Evolutionary conservation across 768 basidiomycete genomes (phyloP).

Genomic region (Mycena capillaripes): DNA sequence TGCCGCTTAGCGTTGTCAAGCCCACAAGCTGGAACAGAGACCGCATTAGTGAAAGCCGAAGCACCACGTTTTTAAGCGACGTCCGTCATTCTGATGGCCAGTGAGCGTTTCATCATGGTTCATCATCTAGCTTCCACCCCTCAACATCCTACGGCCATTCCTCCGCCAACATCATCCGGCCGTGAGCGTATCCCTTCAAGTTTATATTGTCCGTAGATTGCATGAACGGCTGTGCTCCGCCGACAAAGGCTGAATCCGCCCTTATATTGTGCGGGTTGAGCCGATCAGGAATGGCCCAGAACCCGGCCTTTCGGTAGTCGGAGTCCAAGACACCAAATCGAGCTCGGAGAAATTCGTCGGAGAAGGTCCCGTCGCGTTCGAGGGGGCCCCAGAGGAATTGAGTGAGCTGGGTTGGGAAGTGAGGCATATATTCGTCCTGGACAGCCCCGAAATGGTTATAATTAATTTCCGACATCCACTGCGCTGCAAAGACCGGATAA

Average conservation of each 20-base stretch:
- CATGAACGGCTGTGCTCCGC: conserved; percentile 8
- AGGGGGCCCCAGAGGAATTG: conserved; percentile 59
- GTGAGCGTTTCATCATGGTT: no score
- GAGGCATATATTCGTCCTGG: conserved; percentile 49
- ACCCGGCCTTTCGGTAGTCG: conserved; percentile 47
- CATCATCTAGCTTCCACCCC: conserved; percentile 50
- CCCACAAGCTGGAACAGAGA: no score
- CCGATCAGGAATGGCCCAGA: conserved; percentile 52
- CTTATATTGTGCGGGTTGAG: conserved; percentile 42
- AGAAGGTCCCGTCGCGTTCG: conserved; percentile 57
- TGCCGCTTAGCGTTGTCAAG: no score
- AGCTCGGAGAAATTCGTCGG: conserved; percentile 49
- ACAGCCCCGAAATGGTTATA: background rate
- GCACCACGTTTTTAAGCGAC: no score
- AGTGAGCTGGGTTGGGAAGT: conserved; percentile 48
- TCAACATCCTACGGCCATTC: conserved; percentile 45
- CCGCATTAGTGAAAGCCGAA: no score
- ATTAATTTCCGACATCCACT: background rate
- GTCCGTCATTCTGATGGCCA: no score
- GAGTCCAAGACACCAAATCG: conserved; percentile 52
- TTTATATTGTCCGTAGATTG: background rate
- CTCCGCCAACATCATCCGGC: conserved; percentile 46
- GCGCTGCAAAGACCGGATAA: no score
- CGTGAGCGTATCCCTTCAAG: conserved; percentile 47
- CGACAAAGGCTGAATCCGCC: background rate